Percentiles rank a stretch among this genome's conserved stretches.
phyloP scores from a whole-genome alignment of 2,329 filamentous ascomycete species.

The Huntiella decipiens region DNA sequence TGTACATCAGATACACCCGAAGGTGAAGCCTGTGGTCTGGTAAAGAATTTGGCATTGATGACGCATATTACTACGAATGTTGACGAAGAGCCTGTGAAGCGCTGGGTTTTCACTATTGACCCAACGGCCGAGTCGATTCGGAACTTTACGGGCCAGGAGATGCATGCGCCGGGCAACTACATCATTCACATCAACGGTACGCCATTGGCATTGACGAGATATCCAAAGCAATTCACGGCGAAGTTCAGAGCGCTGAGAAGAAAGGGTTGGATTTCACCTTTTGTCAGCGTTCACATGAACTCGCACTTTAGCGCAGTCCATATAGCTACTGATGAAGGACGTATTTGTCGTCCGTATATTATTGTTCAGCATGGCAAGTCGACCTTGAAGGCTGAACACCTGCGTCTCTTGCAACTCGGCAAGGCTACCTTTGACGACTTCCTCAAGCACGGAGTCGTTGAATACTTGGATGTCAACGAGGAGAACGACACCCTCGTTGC shows the following conservation, averaged over 20 bases:
- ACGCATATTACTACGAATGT: constrained; percentile 97
- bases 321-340: constrained; percentile 89
- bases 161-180: constrained; percentile 69
- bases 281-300: constrained; percentile 92
- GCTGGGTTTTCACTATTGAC: constrained; percentile 71
- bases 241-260: constrained; percentile 74
- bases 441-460: constrained; percentile 69
- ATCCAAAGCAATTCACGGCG: constrained; percentile 70
- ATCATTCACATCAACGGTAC: constrained; percentile 93
- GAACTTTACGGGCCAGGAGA: constrained; percentile 55
- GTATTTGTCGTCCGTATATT: constrained; percentile 89
- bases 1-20: constrained; percentile 95
- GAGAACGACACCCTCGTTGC: constrained; percentile 93
- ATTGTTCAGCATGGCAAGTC: constrained; percentile 78
- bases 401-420: constrained; percentile 65
- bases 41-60: constrained; percentile 97
- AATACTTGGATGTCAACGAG: constrained; percentile 96
- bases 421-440: constrained; percentile 89
- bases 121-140: constrained; percentile 64
- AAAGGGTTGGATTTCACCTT: constrained; percentile 82
- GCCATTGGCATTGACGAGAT: constrained; percentile 67
- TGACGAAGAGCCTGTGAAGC: constrained; percentile 74
- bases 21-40: constrained; percentile 92
- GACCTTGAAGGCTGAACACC: constrained; percentile 58
- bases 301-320: constrained; percentile 81